Conservation (phyloP, 2,329 filamentous ascomycete species). For the Magnaporthales sp. region DNA sequence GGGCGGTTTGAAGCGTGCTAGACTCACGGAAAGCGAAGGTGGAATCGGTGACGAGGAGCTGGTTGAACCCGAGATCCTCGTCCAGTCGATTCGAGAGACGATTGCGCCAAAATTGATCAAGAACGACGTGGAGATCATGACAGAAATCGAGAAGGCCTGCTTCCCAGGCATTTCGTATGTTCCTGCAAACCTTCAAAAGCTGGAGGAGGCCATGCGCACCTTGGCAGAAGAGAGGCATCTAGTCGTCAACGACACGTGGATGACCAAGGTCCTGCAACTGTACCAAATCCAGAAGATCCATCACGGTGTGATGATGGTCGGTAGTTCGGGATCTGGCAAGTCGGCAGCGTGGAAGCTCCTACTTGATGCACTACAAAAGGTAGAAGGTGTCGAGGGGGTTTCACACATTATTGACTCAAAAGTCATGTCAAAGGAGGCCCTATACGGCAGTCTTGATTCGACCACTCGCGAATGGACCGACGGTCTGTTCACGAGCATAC, state of each 20-base stretch:
- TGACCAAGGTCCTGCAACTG: slow-evolving; percentile 92
- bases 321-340: slow-evolving; percentile 94
- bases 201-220: slow-evolving; percentile 73
- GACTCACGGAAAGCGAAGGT: slow-evolving; percentile 52
- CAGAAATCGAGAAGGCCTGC: slow-evolving; percentile 69
- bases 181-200: slow-evolving; percentile 71
- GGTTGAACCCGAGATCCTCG: slow-evolving; percentile 93
- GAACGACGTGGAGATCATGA: slow-evolving; percentile 82
- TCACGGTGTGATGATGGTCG: slow-evolving; percentile 99
- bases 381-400: slow-evolving; percentile 84
- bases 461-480: slow-evolving; percentile 99
- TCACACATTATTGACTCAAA: slow-evolving; percentile 98
- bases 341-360: slow-evolving; percentile 91
- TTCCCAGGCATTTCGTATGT: slow-evolving; percentile 94
- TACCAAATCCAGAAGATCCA: slow-evolving; percentile 98
- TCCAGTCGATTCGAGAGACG: slow-evolving; percentile 96
- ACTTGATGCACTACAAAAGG: slow-evolving; percentile 80
- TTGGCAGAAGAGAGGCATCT: slow-evolving; percentile 80
- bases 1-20: slow-evolving; percentile 83
- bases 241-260: slow-evolving; percentile 89
- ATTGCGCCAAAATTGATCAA: slow-evolving; percentile 96
- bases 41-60: slow-evolving; percentile 57
- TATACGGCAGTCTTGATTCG: slow-evolving; percentile 92
- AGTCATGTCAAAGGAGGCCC: slow-evolving; percentile 97
- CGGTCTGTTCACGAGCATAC: slow-evolving; percentile 92